These are phyloP conservation scores for Capronia americana DNA, from an alignment of 2,329 filamentous ascomycete genomes.

Conservation along the genomic window DNA sequence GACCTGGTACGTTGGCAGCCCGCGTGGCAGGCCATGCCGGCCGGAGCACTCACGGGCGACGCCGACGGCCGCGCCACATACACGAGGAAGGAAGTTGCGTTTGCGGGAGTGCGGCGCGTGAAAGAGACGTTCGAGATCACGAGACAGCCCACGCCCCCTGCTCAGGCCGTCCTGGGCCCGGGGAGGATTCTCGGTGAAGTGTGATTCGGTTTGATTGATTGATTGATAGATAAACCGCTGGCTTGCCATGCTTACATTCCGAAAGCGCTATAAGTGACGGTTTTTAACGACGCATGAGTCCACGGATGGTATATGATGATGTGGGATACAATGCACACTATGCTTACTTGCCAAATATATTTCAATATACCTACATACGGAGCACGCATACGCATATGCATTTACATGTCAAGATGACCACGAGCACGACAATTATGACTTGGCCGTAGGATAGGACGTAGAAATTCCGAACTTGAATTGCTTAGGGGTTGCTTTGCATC, in stretches of 20 bases:
- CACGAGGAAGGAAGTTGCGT: not conserved
- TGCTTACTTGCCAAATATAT: not conserved
- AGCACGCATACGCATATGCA: not conserved
- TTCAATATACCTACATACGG: not conserved
- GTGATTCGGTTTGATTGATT: not conserved
- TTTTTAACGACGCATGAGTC: too few relatives aligned
- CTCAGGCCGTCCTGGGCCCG: not conserved
- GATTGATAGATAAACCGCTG: too few relatives aligned
- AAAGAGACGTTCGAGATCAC: conserved; percentile 1
- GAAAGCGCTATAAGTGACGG: too few relatives aligned
- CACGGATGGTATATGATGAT: not conserved
- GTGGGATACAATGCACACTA: not conserved
- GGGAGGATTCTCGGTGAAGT: not conserved
- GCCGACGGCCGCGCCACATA: not conserved
- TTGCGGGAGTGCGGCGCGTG: not conserved
- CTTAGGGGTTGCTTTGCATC: not conserved
- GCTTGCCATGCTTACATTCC: too few relatives aligned
- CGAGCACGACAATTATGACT: not conserved
- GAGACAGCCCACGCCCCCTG: not conserved
- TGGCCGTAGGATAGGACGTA: too few relatives aligned
- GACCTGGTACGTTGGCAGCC: not conserved
- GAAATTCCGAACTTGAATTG: not conserved
- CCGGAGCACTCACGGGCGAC: not conserved
- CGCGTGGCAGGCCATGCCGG: conserved; percentile 1
- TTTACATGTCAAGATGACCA: not conserved